Evolutionary conservation across 83 land plant species (phyloP), one percentile per base, ranked within the genome.

Genomic region (Isoetes engelmannii): DNA sequence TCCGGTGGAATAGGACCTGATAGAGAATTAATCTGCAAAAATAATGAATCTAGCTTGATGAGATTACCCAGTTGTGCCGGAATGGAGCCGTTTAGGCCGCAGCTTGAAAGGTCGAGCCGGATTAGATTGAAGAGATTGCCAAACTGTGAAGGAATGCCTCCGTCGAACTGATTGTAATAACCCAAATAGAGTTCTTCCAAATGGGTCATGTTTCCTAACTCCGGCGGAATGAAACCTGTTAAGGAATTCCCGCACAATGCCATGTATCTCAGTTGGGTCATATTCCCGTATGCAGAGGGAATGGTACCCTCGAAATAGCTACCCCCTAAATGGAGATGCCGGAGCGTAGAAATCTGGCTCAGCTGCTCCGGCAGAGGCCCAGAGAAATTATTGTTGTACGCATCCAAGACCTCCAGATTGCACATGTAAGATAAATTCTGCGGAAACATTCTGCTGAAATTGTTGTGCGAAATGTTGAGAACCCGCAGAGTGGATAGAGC

Each of bases 301-400:
- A 91, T 82, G 17, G 28, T 43, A 12, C 89, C 92, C 44, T 41
- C 57, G 83, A 91, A 86, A 75, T 51, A 88, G 70, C 86, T 84
- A 17, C 86, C 85, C 10, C 89, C 87, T 42, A 91, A 61, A 55
- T 85, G 82, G 45, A 91, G 73, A 49, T 82, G 83, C 13, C 57
- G 55, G 18, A 91, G 80, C 17, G 68, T 56, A 7, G 68, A 15
- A 41, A 89, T 51, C 2, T 57, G 49, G 50, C 75, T 57, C 56
- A 84, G 78, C 46, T 77, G 65, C 4, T 70, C 28, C 4, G 96
- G 96, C 8, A 91, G 57, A 6, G 67, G 72, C 5, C 86, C 92
- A 20, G 81, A 75, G 67, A 86, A 68, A 49, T 85, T 84, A 75
- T 86, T 91, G 84, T 91, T 82, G 62, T 80, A 88, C 15, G 85